Evolutionary conservation across 208 protist genomes (phyloP), one percentile per base, ranked within the genome.

Genomic region (Phytomonas francai): DNA sequence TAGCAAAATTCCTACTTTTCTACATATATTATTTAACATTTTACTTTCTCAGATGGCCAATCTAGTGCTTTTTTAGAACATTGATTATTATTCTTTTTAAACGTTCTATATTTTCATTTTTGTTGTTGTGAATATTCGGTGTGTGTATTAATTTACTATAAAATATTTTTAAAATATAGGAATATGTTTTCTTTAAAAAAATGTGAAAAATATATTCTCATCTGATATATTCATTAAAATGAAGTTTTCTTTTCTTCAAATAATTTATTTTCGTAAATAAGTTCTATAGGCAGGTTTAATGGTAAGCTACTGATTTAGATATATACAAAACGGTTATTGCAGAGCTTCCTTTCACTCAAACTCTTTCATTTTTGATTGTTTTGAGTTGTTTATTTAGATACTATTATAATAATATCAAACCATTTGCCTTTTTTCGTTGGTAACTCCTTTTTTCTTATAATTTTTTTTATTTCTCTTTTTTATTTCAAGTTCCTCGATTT

Each of bases 131-230:
- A 3, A 60, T 34, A 12, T 60, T 60, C 6, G 6, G 31, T 60
- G 57, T 57, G n/a, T 63, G 32, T 19, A 36, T n/a, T 63, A 63
- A 36, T 16, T 63, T n/a, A 36, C 62, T 34, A 66, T 9, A 66
- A 66, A 59, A 59, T 25, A 59, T 22, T 59, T 25, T 57, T 27
- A 27, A 57, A 57, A 57, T 57, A 57, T 27, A 63, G n/a, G 34
- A 67, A 67, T 27, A 51, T 61, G 28, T 67, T 67, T 67, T 67
- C 51, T 67, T 67, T 63, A 42, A 63, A 63, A 22, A 57, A 57
- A 22, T 22, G 49, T 57, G 22, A 57, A 57, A 57, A 59, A 68
- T 28, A 59, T 5, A 32, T 8, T 42, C 28, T 42, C 19, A 5
- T 54, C 9, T 36, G 33, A 36, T 3, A 36, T 36, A 36, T 36